A percentile compares a stretch with the other conserved stretches of the same genome.
Conservation (phyloP, 2,329 filamentous ascomycete genomes). For the Pezicula carpinea region DNA sequence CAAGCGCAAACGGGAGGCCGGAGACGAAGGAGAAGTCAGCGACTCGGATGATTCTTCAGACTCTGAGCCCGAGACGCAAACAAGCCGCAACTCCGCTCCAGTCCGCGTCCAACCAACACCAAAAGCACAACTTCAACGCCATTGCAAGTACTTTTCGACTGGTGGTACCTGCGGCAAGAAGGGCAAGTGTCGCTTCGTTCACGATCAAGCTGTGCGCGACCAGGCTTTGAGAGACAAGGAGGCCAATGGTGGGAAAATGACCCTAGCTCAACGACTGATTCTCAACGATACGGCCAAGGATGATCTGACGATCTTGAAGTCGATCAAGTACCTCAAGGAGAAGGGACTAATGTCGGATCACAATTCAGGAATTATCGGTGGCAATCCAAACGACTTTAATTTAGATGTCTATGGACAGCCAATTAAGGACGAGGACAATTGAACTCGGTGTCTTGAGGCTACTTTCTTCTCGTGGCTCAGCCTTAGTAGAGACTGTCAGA, state of each 20-base stretch:
- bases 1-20: conserved; percentile 64
- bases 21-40: conserved; percentile 55
- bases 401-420: background rate
- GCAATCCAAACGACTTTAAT: conserved; percentile 1
- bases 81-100: conserved; percentile 36
- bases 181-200: conserved; percentile 71
- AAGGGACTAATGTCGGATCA: conserved; percentile 30
- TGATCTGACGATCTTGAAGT: conserved; percentile 60
- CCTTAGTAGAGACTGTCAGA: too few species aligned
- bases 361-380: background rate
- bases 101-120: conserved; percentile 38
- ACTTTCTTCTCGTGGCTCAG: too few species aligned
- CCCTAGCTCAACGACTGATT: conserved; percentile 59
- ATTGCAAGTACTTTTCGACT: conserved; percentile 68
- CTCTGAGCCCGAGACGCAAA: conserved; percentile 53
- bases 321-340: conserved; percentile 60
- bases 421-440: background rate
- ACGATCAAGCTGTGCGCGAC: conserved; percentile 59
- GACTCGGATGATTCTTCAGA: conserved; percentile 43
- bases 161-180: conserved; percentile 67
- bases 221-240: conserved; percentile 60
- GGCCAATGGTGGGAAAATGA: conserved; percentile 60
- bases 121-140: conserved; percentile 57
- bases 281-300: conserved; percentile 66
- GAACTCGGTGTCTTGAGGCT: background rate